Evolutionary conservation across 2,329 filamentous ascomycete species (phyloP), one percentile per base, ranked within the genome.

Genomic region (Trichoderma pleuroti): DNA sequence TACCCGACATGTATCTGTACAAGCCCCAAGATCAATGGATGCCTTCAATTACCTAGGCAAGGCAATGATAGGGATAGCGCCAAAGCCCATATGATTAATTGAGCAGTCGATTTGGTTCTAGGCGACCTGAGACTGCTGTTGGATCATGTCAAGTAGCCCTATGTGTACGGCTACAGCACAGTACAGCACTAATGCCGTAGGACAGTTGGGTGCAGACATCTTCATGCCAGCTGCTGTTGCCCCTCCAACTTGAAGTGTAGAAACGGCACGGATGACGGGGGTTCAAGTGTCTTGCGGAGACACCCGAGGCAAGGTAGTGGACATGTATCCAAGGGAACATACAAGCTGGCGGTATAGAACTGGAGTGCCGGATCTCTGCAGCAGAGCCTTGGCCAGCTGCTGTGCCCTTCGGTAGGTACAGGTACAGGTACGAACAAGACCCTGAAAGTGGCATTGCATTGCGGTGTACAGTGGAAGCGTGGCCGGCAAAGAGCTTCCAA

Each of bases 141-240:
- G 42, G 42, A 6, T 6, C n/a, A 12, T 49, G 42, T 42, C 26
- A 5, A 28, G 26, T 28, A 28, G 42, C 42, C n/a, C 18, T 46
- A 16, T 39, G 18, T 39, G 36, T 39, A 36, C 34, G 2, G 18
- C 14, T 39, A 39, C 36, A n/a, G n/a, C n/a, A n/a, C n/a, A n/a
- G 34, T 36, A 36, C 34, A 14, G 2, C 18, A n/a, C n/a, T n/a
- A n/a, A 42, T 42, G 39, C 39, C n/a, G 16, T 42, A 4, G 39
- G 39, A n/a, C 39, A n/a, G 18, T n/a, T 42, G 18, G 4, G 39
- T 42, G 8, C 39, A 42, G 21, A 11, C 3, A 24, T 52, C n/a
- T 52, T 21, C 66, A 60, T 60, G 28, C 65, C 66, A 68, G 56
- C 39, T 32, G 56, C n/a, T 59, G 39, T 68, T 60, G 14, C 66